Percentiles rank a stretch among this genome's conserved stretches.
Evolutionary conservation across 805 yeast genomes (phyloP).

Genomic region (Nakazawaea siamensis): DNA sequence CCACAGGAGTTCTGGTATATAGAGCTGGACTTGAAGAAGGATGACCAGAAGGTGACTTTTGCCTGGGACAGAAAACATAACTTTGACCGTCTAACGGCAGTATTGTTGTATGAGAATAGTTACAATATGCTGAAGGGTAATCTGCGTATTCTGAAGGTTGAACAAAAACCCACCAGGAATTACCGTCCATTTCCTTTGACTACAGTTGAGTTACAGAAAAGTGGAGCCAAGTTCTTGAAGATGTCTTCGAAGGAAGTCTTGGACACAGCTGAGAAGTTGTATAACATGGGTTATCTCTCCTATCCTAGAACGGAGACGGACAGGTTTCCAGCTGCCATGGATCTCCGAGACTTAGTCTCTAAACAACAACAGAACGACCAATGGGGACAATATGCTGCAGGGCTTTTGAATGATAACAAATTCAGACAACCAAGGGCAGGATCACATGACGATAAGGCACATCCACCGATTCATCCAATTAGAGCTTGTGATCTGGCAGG

Average conservation of each 20-base stretch:
- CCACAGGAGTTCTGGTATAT: conserved; percentile 81
- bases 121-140: conserved; percentile 31
- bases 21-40: conserved; percentile 40
- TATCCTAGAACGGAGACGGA: conserved; percentile 99
- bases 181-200: conserved; percentile 87
- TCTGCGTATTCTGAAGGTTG: conserved; percentile 44
- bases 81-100: conserved; percentile 63
- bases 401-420: conserved; percentile 31
- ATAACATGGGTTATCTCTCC: conserved; percentile 79
- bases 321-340: conserved; percentile 69
- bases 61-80: conserved; percentile 68
- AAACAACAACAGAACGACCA: conserved; percentile 44
- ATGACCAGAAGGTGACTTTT: conserved; percentile 32
- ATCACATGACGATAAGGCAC: conserved; percentile 85
- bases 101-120: conserved; percentile 63
- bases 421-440: conserved; percentile 74
- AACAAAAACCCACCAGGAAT: conserved; percentile 59
- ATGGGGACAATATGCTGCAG: conserved; percentile 71
- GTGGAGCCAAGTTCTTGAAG: conserved; percentile 67
- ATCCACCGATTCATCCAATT: conserved; percentile 96
- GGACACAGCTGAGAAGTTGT: conserved; percentile 74
- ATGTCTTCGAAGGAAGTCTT: conserved; percentile 76
- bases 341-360: conserved; percentile 51
- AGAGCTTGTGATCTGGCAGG: conserved; percentile 28
- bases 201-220: conserved; percentile 87